A percentile compares a stretch with the other conserved stretches of the same genome.
Evolutionary conservation across 1,284 basidiomycete species (phyloP).

Genomic region (Vanrija humicola): DNA sequence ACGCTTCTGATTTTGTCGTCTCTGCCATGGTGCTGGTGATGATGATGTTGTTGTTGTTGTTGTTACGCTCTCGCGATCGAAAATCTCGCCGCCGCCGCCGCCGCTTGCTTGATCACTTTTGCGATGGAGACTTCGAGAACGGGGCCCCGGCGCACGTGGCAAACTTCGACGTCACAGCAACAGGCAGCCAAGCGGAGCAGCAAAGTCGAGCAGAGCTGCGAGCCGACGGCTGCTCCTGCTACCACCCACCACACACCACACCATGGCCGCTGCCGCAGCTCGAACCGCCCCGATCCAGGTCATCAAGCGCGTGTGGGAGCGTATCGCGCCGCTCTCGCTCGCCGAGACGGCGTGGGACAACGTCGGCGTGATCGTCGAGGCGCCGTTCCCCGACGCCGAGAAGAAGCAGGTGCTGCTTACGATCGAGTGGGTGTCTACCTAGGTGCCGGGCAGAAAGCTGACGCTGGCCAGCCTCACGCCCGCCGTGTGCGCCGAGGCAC

Average conservation of each 20-base stretch:
- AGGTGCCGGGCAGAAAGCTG: background rate
- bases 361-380: slow-evolving; percentile 78
- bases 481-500: slow-evolving; percentile 69
- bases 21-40: no score
- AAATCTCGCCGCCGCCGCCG: background rate
- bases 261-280: background rate
- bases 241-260: background rate
- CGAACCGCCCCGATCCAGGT: slow-evolving; percentile 31
- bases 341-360: slow-evolving; percentile 85
- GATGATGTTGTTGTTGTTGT: no score
- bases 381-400: slow-evolving; percentile 59
- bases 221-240: background rate
- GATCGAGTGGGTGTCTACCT: slow-evolving; percentile 63
- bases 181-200: no score
- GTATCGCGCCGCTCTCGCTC: slow-evolving; percentile 76
- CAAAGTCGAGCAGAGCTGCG: background rate
- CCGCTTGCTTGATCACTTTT: no score
- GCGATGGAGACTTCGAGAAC: background rate
- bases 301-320: slow-evolving; percentile 50
- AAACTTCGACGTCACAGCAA: background rate
- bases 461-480: slow-evolving; percentile 63
- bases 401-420: slow-evolving; percentile 71
- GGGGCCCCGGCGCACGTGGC: background rate
- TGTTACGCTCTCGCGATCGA: no score
- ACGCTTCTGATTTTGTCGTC: background rate